Conservation (phyloP, 768 basidiomycete genomes). For the Boletus subparvulus region DNA sequence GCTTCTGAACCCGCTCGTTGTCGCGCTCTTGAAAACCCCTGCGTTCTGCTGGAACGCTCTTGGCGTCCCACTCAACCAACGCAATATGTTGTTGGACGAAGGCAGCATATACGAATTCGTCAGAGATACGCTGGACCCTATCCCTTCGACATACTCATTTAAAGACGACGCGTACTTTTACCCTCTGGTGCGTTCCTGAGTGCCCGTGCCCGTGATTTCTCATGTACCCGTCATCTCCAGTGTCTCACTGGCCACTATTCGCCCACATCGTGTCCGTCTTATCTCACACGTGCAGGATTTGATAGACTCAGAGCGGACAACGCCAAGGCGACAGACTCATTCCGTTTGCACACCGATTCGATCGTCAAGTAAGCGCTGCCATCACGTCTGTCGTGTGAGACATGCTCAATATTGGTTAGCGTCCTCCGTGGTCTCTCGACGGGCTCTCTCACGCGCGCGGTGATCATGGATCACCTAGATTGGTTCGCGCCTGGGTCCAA, state of each 20-base stretch:
- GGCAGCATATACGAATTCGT: conserved; percentile 51
- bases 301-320: conserved; percentile 50
- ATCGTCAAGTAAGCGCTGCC: conserved; percentile 57
- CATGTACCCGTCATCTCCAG: conserved; percentile 14
- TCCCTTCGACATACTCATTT: conserved; percentile 46
- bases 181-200: conserved; percentile 41
- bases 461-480: conserved; percentile 74
- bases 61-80: conserved; percentile 72
- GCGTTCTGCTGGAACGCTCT: conserved; percentile 73
- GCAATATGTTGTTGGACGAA: conserved; percentile 56
- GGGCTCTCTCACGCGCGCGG: conserved; percentile 57
- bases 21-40: conserved; percentile 46
- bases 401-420: conserved; percentile 21
- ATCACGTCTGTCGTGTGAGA: neutral
- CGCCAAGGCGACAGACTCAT: conserved; percentile 46
- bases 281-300: conserved; percentile 63
- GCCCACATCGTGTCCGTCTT: conserved; percentile 57
- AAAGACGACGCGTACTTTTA: conserved; percentile 71
- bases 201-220: neutral
- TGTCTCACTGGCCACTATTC: conserved; percentile 56
- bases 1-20: conserved; percentile 56
- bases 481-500: conserved; percentile 51
- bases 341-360: conserved; percentile 72
- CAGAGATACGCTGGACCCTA: conserved; percentile 50
- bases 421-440: conserved; percentile 44